phyloP scores from a whole-genome alignment of 1,284 basidiomycete genomes.

The Exobasidium cylindrosporum region DNA sequence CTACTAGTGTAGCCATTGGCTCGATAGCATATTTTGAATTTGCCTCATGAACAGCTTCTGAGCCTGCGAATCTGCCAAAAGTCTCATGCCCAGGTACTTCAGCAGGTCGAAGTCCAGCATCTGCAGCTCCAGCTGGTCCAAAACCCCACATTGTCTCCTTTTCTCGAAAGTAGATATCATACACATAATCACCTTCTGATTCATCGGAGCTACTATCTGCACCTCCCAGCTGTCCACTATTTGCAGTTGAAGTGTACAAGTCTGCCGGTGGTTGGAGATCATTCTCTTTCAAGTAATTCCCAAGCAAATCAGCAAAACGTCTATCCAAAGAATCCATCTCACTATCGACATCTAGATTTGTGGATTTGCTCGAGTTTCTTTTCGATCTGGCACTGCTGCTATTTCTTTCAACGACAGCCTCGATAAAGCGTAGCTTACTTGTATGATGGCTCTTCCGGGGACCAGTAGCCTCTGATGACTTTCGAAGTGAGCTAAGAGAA shows the following conservation, averaged over 20 bases:
- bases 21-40: neutral
- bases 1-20: conserved; percentile 12
- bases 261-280: conserved; percentile 31
- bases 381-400: neutral
- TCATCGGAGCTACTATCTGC: conserved; percentile 15
- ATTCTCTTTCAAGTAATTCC: conserved; percentile 30
- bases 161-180: conserved; percentile 49
- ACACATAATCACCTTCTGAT: conserved; percentile 41
- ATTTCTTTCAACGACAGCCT: conserved; percentile 26
- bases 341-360: conserved; percentile 16
- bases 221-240: conserved; percentile 9
- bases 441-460: conserved; percentile 20
- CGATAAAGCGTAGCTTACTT: conserved; percentile 27
- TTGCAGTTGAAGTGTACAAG: conserved; percentile 16
- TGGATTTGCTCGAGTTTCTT: neutral
- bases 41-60: neutral
- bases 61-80: neutral
- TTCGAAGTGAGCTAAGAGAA: neutral
- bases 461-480: neutral
- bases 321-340: conserved; percentile 35
- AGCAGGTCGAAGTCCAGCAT: conserved; percentile 1
- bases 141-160: neutral
- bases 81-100: conserved; percentile 4
- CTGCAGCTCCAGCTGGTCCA: neutral
- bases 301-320: conserved; percentile 40